Evolutionary conservation across 345 rosid genomes (phyloP).

Genomic region (Aethionema arabicum): DNA sequence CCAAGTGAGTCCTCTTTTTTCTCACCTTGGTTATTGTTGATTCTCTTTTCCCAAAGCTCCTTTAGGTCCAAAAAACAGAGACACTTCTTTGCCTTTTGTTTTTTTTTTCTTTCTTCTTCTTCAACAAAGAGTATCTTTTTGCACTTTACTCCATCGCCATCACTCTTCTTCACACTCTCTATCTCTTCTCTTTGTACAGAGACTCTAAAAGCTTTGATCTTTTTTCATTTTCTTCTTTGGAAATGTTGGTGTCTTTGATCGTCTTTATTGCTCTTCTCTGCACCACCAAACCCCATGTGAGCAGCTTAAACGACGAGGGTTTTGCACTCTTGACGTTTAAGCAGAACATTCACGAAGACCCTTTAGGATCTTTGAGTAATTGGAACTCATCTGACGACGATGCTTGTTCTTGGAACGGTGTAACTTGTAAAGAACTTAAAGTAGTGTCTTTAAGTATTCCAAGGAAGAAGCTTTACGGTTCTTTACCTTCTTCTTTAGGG

Average conservation of each 20-base stretch:
- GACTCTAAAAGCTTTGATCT: constrained; percentile 9
- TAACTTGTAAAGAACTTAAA: constrained; percentile 74
- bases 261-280: constrained; percentile 38
- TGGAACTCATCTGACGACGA: constrained; percentile 78
- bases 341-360: constrained; percentile 64
- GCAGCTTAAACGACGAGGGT: constrained; percentile 61
- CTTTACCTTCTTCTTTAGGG: constrained; percentile 78
- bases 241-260: constrained; percentile 42
- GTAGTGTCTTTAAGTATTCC: constrained; percentile 89
- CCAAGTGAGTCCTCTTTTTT: constrained; percentile 25
- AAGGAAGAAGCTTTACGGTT: constrained; percentile 70
- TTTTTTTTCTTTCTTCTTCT: constrained; percentile 37
- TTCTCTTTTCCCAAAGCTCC: constrained; percentile 32
- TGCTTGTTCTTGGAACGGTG: constrained; percentile 92
- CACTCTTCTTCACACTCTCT: constrained; percentile 17
- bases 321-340: constrained; percentile 73
- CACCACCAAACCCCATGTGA: constrained; percentile 31
- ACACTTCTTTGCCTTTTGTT: constrained; percentile 17
- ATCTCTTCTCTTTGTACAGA: constrained; percentile 24
- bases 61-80: constrained; percentile 30
- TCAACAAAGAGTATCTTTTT: constrained; percentile 33
- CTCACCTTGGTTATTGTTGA: neutral
- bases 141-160: constrained; percentile 30
- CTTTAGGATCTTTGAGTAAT: constrained; percentile 67
- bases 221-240: constrained; percentile 10